A percentile compares a stretch with the other conserved stretches of the same genome.
phyloP scores from a whole-genome alignment of 345 rosid genomes.

The Laguncularia racemosa region DNA sequence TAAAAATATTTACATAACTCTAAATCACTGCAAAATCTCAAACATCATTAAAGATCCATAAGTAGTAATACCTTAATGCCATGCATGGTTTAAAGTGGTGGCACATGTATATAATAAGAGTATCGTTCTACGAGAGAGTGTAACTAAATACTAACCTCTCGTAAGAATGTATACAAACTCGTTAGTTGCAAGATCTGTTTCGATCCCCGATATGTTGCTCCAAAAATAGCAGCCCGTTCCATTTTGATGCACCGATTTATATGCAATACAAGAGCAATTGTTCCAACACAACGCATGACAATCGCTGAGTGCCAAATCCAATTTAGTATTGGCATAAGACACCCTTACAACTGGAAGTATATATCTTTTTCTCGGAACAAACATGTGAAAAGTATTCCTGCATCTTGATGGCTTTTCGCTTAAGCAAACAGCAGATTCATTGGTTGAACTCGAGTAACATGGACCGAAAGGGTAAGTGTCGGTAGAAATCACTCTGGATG shows the following conservation, averaged over 20 bases:
- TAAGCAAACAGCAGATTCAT: slow-evolving; percentile 35
- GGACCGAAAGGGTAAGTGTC: slow-evolving; percentile 17
- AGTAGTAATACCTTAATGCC: too few relatives aligned
- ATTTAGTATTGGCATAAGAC: slow-evolving; percentile 10
- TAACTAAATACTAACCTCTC: too few relatives aligned
- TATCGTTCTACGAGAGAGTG: too few relatives aligned
- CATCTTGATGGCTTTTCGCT: slow-evolving; percentile 35
- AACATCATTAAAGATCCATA: too few relatives aligned
- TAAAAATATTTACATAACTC: too few relatives aligned
- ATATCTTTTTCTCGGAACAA: slow-evolving; percentile 37
- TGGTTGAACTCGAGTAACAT: slow-evolving; percentile 24
- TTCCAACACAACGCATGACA: slow-evolving; percentile 56
- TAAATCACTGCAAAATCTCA: too few relatives aligned
- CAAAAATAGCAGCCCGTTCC: slow-evolving; percentile 49
- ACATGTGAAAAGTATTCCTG: slow-evolving; percentile 33
- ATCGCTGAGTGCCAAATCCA: slow-evolving; percentile 34
- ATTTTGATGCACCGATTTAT: background rate
- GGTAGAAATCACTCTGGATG: background rate
- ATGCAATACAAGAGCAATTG: slow-evolving; percentile 47
- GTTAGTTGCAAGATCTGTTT: slow-evolving; percentile 11
- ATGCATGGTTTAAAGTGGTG: too few relatives aligned
- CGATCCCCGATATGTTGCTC: slow-evolving; percentile 26
- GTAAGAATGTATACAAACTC: slow-evolving; percentile 26
- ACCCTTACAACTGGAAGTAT: background rate
- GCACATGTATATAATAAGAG: too few relatives aligned